Base-by-base conservation (phyloP, 2,329 filamentous ascomycete species). In the Trichophyton rubrum region DNA sequence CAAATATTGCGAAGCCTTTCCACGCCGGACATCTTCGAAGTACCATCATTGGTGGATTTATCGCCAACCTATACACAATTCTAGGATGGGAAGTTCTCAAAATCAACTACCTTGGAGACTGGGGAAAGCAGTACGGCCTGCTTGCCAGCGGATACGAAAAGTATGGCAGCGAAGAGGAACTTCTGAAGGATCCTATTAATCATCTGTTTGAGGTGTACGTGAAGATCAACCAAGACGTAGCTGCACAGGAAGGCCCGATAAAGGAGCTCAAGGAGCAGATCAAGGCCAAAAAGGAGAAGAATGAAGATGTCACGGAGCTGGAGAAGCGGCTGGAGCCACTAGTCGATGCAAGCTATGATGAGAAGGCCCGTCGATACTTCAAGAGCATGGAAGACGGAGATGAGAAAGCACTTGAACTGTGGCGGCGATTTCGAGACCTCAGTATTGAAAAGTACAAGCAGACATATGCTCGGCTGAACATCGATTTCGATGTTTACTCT, bases 31-130 rank as follows among this genome's bases (percentile, higher is more conserved):
- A 86, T 71, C 71, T 86, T 69, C 77, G 84, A 67, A 84, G 82
- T 72, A 86, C 84, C 55, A 85, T 86, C 68, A 85, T 86, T 61
- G 84, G 84, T 64, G 83, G 83, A 61, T 86, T 85, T 72, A 72
- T 86, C 30, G 76, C 81, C 13, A 85, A 86, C 67, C 72, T 86
- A 9, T 83, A 83, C 70, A 78, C 81, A 60, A 75, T 79, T 45
- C 79, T 82, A 64, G 83, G 83, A 59, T 85, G 82, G 82, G 79
- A 85, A 13, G 82, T 85, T 1, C 72, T 80, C 57, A 79, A 81
- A 62, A 82, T 86, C 79, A 86, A 86, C 73, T 86, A 86, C 70
- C 78, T 86, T 3, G 84, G 84, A 63, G 84, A 86, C 68, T 86
- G 84, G 84, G 84, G 84, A 58, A 85, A 85, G 75, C 83, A 86